Evolutionary conservation across 176 grass and related monocot genomes (phyloP).

Genomic region (Oryza glumipatula): DNA sequence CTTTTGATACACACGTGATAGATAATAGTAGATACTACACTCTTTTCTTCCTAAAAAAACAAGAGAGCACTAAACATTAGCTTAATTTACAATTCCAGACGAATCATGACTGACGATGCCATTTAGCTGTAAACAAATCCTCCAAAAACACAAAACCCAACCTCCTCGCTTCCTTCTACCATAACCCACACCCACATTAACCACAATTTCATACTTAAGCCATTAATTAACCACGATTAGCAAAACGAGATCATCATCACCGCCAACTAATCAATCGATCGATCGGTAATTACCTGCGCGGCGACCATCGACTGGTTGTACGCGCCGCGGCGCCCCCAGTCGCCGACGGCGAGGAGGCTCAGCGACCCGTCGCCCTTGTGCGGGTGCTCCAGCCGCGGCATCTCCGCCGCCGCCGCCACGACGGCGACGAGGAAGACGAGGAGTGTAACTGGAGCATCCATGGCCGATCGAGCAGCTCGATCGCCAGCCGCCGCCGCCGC

Average conservation of each 20-base stretch:
- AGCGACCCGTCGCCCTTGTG: conserved; percentile 52
- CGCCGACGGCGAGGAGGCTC: conserved; percentile 50
- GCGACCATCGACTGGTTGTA: conserved; percentile 67
- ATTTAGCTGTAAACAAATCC: no score
- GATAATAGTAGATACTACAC: not conserved
- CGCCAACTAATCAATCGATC: not conserved
- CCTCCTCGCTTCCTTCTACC: not conserved
- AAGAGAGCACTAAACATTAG: no score
- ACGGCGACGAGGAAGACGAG: not conserved
- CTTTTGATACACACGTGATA: not conserved
- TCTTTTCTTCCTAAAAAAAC: not conserved
- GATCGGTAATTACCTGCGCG: conserved; percentile 38
- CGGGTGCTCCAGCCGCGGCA: conserved; percentile 50
- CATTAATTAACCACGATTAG: not conserved
- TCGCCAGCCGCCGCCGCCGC: conserved; percentile 2
- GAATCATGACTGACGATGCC: no score
- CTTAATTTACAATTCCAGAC: not conserved
- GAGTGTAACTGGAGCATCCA: not conserved
- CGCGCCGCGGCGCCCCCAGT: conserved; percentile 55
- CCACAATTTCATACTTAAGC: not conserved
- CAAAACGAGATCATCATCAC: not conserved
- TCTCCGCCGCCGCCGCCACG: conserved; percentile 5
- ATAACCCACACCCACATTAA: no score
- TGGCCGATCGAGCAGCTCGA: conserved; percentile 5
- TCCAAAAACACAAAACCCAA: not conserved